Conservation (phyloP, 75 land plant genomes). For the Picea sitchensis region DNA sequence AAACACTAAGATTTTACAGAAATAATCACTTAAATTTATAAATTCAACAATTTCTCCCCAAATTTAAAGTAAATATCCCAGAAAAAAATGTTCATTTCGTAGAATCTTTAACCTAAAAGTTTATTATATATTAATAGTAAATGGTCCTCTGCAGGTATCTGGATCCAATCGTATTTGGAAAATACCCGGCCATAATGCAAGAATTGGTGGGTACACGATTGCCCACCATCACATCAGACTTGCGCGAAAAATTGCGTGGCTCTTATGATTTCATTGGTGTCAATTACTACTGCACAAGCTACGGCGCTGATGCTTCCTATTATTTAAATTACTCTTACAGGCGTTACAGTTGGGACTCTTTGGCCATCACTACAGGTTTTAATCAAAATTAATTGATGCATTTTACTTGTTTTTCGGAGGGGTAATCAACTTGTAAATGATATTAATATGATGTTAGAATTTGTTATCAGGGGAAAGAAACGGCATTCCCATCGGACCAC, state of each 20-base stretch:
- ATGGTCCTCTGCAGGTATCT: conserved; percentile 18
- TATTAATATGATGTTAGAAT: neutral
- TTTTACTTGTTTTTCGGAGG: neutral
- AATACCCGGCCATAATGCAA: conserved; percentile 18
- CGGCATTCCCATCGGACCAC: conserved; percentile 38
- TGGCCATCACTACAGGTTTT: neutral
- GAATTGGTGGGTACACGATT: conserved; percentile 11
- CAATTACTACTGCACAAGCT: conserved; percentile 24
- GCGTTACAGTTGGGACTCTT: neutral
- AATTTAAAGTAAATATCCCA: too few species aligned
- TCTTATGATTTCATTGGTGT: conserved; percentile 51
- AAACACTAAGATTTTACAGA: too few species aligned
- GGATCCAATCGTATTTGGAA: conserved; percentile 42
- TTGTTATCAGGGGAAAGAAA: conserved; percentile 24
- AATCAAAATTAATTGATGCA: neutral
- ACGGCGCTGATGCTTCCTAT: neutral
- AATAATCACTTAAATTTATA: too few species aligned
- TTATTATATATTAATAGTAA: too few species aligned
- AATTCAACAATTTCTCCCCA: too few species aligned
- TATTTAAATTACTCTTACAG: neutral
- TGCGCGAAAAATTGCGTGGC: conserved; percentile 13
- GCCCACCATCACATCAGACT: conserved; percentile 15
- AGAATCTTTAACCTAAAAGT: too few species aligned
- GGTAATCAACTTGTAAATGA: neutral
- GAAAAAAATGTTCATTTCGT: too few species aligned